Evolutionary conservation across 2,329 filamentous ascomycete genomes (phyloP).

Genomic region (Sporothrix globosa): DNA sequence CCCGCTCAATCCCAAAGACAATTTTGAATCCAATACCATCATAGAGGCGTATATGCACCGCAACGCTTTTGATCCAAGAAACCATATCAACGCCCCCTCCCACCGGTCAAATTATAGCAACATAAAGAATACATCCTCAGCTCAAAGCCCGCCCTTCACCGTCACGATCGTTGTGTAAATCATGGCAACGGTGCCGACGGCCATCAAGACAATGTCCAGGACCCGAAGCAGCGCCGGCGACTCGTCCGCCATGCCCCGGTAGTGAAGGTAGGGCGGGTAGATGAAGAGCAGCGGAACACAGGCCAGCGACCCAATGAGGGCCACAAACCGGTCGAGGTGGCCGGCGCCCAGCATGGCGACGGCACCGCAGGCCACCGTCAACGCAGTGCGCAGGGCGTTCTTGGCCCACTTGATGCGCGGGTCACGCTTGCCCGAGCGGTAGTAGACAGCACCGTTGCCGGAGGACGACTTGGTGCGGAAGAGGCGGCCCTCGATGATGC

Average conservation of each 20-base stretch:
- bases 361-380: conserved; percentile 62
- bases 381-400: conserved; percentile 63
- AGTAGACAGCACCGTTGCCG: not conserved
- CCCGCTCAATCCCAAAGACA: not conserved
- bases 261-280: conserved; percentile 73
- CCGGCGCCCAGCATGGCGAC: conserved; percentile 67
- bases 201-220: conserved; percentile 40
- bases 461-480: conserved; percentile 52
- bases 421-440: conserved; percentile 67
- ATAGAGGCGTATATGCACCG: not conserved
- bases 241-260: conserved; percentile 64
- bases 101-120: too few relatives aligned
- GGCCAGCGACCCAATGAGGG: conserved; percentile 72
- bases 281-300: conserved; percentile 78
- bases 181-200: conserved; percentile 55
- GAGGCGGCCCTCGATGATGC: conserved; percentile 69
- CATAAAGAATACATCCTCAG: not conserved
- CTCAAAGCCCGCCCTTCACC: conserved; percentile 17
- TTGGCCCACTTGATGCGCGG: conserved; percentile 74
- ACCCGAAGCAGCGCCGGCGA: conserved; percentile 57
- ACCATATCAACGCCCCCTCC: too few relatives aligned
- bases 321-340: conserved; percentile 74
- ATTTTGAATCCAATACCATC: not conserved
- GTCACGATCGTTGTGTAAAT: conserved; percentile 71
- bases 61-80: too few relatives aligned